Evolutionary conservation across 176 grass and related monocot genomes (phyloP).

Genomic region (Saccharum officinarum): DNA sequence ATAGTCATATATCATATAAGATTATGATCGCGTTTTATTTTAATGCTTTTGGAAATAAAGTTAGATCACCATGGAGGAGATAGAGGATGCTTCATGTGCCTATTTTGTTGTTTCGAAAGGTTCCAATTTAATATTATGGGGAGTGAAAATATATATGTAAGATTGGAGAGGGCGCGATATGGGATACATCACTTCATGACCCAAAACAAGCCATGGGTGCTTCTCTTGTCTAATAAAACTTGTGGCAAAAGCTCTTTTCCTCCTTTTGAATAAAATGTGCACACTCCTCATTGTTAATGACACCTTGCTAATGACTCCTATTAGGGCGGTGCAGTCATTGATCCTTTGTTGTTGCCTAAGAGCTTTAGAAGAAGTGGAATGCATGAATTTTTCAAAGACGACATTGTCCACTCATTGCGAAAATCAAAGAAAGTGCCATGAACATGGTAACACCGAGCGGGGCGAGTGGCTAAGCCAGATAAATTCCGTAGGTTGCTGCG

Average conservation of each 20-base stretch:
- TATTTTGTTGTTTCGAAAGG: background rate
- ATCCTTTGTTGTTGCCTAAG: background rate
- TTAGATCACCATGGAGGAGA: too few species aligned
- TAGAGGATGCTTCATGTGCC: too few species aligned
- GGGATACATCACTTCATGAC: background rate
- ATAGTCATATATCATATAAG: too few species aligned
- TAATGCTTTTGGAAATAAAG: too few species aligned
- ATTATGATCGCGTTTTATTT: too few species aligned
- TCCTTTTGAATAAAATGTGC: background rate
- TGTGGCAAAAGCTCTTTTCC: background rate
- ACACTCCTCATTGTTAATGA: too few species aligned
- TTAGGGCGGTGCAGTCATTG: background rate
- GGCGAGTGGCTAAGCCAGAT: background rate
- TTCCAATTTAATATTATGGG: background rate
- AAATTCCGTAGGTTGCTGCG: background rate
- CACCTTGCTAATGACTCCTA: too few species aligned
- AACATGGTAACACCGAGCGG: background rate
- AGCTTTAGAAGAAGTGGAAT: background rate
- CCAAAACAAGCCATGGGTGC: background rate
- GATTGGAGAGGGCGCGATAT: background rate
- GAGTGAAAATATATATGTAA: background rate
- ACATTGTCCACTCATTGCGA: background rate
- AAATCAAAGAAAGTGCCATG: too few species aligned
- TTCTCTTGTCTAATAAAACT: background rate
- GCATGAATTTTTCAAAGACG: background rate